These are phyloP conservation scores for Quercus suber DNA, from an alignment of 306 rosid species.

Conservation along the genomic window DNA sequence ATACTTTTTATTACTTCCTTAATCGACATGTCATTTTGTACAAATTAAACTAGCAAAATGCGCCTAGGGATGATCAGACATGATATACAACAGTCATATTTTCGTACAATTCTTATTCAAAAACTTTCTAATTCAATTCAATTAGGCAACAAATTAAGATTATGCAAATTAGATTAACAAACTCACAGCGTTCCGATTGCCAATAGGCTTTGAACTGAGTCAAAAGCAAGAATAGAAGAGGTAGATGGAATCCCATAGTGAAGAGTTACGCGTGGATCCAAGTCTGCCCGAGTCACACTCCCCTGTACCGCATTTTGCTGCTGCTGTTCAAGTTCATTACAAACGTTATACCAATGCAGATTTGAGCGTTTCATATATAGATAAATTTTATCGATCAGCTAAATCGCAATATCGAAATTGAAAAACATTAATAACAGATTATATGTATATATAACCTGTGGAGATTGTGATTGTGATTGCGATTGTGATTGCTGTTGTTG, in stretches of 20 bases:
- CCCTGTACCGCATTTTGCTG: conserved; percentile 31
- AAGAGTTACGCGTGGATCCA: conserved; percentile 53
- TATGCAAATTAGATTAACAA: background rate
- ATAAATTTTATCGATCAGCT: no score
- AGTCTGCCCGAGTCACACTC: conserved; percentile 32
- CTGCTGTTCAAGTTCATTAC: conserved; percentile 7
- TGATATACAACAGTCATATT: background rate
- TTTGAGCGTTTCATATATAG: no score
- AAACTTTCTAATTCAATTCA: background rate
- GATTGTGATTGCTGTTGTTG: no score
- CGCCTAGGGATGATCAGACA: no score
- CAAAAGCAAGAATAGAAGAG: conserved; percentile 81
- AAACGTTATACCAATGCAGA: conserved; percentile 4
- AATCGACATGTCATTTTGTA: no score
- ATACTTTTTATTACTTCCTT: no score
- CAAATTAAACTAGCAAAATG: no score
- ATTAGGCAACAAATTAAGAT: background rate
- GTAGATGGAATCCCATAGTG: conserved; percentile 85
- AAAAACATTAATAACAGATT: background rate
- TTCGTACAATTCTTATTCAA: background rate
- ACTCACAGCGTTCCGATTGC: conserved; percentile 86
- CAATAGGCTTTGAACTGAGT: conserved; percentile 60
- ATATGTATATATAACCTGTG: conserved; percentile 35
- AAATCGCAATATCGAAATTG: background rate
- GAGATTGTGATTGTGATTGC: conserved; percentile 7